Evolutionary conservation across 139 green algal genomes (phyloP).

Genomic region (Limnomonas spitsbergensis): DNA sequence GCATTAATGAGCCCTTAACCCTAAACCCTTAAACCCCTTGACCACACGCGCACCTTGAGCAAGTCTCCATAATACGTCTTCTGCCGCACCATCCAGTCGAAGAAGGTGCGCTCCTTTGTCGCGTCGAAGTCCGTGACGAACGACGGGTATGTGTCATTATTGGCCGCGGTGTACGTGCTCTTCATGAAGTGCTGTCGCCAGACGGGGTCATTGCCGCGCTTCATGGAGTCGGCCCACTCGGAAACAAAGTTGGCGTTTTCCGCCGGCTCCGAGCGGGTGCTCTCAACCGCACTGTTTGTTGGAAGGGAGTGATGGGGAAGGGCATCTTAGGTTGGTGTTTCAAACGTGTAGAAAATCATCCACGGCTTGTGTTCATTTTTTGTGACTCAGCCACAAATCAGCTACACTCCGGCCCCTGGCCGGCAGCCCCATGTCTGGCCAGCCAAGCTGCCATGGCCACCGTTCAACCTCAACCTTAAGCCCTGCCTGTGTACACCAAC

Average conservation of each 20-base stretch:
- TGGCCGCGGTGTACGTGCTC: constrained; percentile 29
- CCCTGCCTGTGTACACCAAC: no score
- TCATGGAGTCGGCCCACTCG: constrained; percentile 36
- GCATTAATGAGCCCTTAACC: no score
- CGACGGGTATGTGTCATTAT: constrained; percentile 26
- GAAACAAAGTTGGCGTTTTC: constrained; percentile 30
- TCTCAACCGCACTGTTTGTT: constrained; percentile 4
- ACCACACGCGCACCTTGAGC: constrained; percentile 12
- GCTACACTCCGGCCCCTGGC: no score
- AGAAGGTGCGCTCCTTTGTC: constrained; percentile 7
- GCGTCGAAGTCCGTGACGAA: not conserved
- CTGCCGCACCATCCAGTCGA: constrained; percentile 36
- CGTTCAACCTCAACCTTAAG: no score
- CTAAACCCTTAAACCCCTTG: no score
- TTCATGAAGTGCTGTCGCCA: constrained; percentile 18
- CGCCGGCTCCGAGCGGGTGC: constrained; percentile 17
- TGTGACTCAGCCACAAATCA: no score
- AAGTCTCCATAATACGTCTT: constrained; percentile 35
- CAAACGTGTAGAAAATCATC: no score
- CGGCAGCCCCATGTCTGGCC: no score
- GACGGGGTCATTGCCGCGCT: not conserved
- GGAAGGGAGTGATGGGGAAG: no score
- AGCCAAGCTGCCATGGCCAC: no score
- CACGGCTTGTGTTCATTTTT: no score
- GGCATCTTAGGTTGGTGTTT: no score